A percentile compares a stretch with the other conserved stretches of the same genome.
phyloP scores from a whole-genome alignment of 1,284 basidiomycete species.

The Entoloma clypeatum region DNA sequence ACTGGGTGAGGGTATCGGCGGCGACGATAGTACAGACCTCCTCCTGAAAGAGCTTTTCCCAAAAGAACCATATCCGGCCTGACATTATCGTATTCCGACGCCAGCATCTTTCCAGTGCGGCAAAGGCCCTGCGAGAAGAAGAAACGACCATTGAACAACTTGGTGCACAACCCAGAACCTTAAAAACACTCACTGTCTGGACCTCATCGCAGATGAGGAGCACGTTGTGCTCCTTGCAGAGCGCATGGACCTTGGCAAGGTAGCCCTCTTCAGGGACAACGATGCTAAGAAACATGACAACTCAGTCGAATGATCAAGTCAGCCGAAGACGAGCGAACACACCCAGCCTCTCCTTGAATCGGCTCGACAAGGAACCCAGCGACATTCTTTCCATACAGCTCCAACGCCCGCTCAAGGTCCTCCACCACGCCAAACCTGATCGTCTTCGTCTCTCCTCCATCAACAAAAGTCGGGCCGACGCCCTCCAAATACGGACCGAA shows the following conservation, averaged over 20 bases:
- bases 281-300: slow-evolving; percentile 49
- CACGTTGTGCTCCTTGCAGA: slow-evolving; percentile 94
- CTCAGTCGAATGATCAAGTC: not conserved
- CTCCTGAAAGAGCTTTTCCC: slow-evolving; percentile 95
- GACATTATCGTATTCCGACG: slow-evolving; percentile 84
- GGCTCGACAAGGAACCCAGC: slow-evolving; percentile 97
- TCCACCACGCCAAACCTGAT: slow-evolving; percentile 83
- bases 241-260: slow-evolving; percentile 68
- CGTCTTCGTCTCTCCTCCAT: slow-evolving; percentile 44
- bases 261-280: slow-evolving; percentile 92
- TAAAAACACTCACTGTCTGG: slow-evolving; percentile 67
- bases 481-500: slow-evolving; percentile 90
- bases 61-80: slow-evolving; percentile 92
- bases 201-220: slow-evolving; percentile 97
- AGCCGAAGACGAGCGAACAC: slow-evolving; percentile 28
- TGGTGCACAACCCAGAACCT: no score
- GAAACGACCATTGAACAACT: slow-evolving; percentile 1
- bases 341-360: slow-evolving; percentile 98
- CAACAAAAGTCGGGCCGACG: slow-evolving; percentile 76
- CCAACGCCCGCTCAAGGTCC: slow-evolving; percentile 81
- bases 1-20: not conserved
- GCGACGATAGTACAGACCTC: slow-evolving; percentile 46
- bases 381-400: slow-evolving; percentile 78
- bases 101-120: slow-evolving; percentile 85
- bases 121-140: slow-evolving; percentile 62